A percentile compares a stretch with the other conserved stretches of the same genome.
Evolutionary conservation across 768 basidiomycete genomes (phyloP).

Genomic region (Suillus clintonianus): DNA sequence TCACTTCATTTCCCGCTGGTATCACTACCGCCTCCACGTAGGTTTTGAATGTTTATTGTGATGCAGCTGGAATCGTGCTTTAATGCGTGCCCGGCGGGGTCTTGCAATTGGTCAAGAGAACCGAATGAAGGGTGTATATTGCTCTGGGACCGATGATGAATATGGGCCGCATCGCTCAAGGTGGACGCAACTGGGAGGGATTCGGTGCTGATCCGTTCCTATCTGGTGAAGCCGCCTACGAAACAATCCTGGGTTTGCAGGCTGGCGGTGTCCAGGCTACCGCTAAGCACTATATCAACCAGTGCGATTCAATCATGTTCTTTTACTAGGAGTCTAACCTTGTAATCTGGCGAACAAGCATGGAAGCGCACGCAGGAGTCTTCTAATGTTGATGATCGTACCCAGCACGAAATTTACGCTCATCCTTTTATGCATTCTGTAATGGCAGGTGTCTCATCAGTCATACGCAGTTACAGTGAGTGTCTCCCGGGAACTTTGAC

Average conservation of each 20-base stretch:
- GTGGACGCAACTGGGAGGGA: constrained; percentile 95
- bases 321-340: background rate
- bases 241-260: constrained; percentile 86
- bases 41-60: constrained; percentile 21
- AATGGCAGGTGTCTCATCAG: constrained; percentile 62
- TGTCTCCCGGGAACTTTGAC: constrained; percentile 5
- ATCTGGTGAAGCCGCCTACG: constrained; percentile 70
- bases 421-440: constrained; percentile 61
- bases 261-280: constrained; percentile 79
- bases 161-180: constrained; percentile 74
- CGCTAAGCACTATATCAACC: constrained; percentile 81
- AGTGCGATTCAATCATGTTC: constrained; percentile 38
- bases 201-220: constrained; percentile 91
- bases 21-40: constrained; percentile 83
- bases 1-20: constrained; percentile 81
- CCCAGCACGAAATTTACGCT: constrained; percentile 58
- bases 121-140: constrained; percentile 81
- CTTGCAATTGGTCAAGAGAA: constrained; percentile 82
- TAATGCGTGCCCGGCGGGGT: constrained; percentile 79
- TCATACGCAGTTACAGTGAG: constrained; percentile 69
- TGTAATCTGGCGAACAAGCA: constrained; percentile 36
- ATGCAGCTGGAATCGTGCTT: constrained; percentile 67
- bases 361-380: constrained; percentile 33
- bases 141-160: constrained; percentile 87
- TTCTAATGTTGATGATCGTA: constrained; percentile 42